A percentile compares a stretch with the other conserved stretches of the same genome.
Evolutionary conservation across 768 basidiomycete genomes (phyloP).

Genomic region (Trametopsis cervina): DNA sequence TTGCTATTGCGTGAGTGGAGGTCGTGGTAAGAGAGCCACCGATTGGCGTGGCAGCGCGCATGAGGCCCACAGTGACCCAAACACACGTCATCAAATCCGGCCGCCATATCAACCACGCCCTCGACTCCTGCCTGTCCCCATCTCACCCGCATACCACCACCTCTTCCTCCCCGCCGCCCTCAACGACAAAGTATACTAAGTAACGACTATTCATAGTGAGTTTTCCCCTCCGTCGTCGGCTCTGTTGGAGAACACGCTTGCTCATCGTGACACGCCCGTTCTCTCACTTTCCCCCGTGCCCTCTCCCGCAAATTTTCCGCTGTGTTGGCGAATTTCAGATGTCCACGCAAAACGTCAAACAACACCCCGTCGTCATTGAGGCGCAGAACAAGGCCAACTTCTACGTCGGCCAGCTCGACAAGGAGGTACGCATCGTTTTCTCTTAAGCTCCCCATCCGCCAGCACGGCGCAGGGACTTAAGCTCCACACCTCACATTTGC

Average conservation of each 20-base stretch:
- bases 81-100: slow-evolving; percentile 53
- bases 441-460: neutral
- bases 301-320: neutral
- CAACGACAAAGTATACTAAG: slow-evolving; percentile 4
- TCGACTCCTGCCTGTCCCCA: slow-evolving; percentile 11
- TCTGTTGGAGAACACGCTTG: neutral
- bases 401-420: slow-evolving; percentile 89
- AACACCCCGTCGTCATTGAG: slow-evolving; percentile 82
- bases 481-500: neutral
- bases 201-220: slow-evolving; percentile 4
- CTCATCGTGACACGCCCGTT: no score
- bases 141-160: slow-evolving; percentile 13
- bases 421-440: slow-evolving; percentile 61
- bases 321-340: slow-evolving; percentile 33
- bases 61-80: slow-evolving; percentile 30
- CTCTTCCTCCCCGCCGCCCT: neutral
- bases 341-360: slow-evolving; percentile 82
- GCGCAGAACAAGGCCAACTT: slow-evolving; percentile 76
- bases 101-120: slow-evolving; percentile 28
- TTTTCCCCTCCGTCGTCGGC: neutral
- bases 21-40: neutral
- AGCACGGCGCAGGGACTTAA: neutral
- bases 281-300: neutral
- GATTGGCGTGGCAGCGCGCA: slow-evolving; percentile 1
- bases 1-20: neutral